Conservation (phyloP, 1,284 basidiomycete species). For the Cryptococcus sp. region DNA sequence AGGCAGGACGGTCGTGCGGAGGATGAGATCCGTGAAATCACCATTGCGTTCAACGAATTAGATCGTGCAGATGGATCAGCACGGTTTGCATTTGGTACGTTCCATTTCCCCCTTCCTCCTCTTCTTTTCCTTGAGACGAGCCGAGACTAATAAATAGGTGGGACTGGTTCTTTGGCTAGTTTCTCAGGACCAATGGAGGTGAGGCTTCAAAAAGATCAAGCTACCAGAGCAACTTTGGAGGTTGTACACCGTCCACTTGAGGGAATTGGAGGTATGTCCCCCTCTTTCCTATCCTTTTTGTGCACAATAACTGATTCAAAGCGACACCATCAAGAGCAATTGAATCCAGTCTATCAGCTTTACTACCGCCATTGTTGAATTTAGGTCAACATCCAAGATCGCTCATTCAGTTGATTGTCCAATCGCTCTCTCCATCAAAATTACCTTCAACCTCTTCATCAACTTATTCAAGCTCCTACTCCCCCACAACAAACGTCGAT, state of each 20-base stretch:
- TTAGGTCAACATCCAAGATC: conserved; percentile 53
- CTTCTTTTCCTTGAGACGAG: too few relatives aligned
- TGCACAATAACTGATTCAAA: conserved; percentile 8
- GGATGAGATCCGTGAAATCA: conserved; percentile 21
- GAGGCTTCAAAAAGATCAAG: conserved; percentile 52
- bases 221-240: conserved; percentile 53
- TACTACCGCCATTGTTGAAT: conserved; percentile 48
- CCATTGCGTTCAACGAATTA: conserved; percentile 27
- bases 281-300: not conserved
- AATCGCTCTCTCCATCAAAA: conserved; percentile 53
- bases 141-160: conserved; percentile 30
- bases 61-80: conserved; percentile 46
- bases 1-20: conserved; percentile 25
- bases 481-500: conserved; percentile 9
- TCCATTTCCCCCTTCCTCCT: too few relatives aligned
- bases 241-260: conserved; percentile 52
- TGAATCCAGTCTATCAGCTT: conserved; percentile 34
- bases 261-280: conserved; percentile 46
- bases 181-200: conserved; percentile 54
- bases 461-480: conserved; percentile 20
- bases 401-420: conserved; percentile 62
- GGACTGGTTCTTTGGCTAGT: conserved; percentile 46
- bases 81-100: conserved; percentile 44
- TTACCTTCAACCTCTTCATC: conserved; percentile 51
- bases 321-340: conserved; percentile 46